Percentiles rank a stretch among this genome's conserved stretches.
Evolutionary conservation across 768 basidiomycete species (phyloP).

Genomic region (Lactarius tabidus): DNA sequence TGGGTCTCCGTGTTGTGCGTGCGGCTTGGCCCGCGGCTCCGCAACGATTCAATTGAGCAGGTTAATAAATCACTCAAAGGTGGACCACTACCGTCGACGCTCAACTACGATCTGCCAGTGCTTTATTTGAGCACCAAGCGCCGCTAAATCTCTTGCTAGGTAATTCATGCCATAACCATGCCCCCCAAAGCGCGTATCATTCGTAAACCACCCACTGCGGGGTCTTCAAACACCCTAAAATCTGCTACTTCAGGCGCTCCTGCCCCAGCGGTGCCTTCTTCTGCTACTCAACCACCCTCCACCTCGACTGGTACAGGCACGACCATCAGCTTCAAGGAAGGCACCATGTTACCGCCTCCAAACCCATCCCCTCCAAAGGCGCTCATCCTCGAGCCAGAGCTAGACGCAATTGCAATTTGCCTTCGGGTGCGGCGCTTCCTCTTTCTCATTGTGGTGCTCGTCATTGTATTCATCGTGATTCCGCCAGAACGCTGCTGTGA

Average conservation of each 20-base stretch:
- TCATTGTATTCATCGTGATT: background rate
- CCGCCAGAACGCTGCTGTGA: slow-evolving; percentile 56
- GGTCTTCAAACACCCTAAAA: slow-evolving; percentile 7
- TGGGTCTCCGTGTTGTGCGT: background rate
- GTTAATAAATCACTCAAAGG: background rate
- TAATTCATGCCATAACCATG: slow-evolving; percentile 33
- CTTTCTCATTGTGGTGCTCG: background rate
- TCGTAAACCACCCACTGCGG: slow-evolving; percentile 31
- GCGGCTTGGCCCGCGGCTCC: background rate
- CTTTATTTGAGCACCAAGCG: background rate
- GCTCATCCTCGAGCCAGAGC: slow-evolving; percentile 58
- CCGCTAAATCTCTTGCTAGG: background rate
- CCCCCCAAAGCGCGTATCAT: slow-evolving; percentile 42
- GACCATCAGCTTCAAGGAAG: slow-evolving; percentile 19
- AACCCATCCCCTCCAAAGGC: slow-evolving; percentile 37
- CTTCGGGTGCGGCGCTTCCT: slow-evolving; percentile 45
- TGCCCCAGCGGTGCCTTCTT: slow-evolving; percentile 30
- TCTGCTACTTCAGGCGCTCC: slow-evolving; percentile 2
- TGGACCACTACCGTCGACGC: background rate
- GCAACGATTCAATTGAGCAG: background rate
- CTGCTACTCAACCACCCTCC: slow-evolving; percentile 17
- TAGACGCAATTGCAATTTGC: slow-evolving; percentile 50
- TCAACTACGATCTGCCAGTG: background rate
- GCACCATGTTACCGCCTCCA: slow-evolving; percentile 54
- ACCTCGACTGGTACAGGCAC: background rate